Base-by-base conservation (phyloP, 2,329 filamentous ascomycete genomes). In the Ascochyta fabae region DNA sequence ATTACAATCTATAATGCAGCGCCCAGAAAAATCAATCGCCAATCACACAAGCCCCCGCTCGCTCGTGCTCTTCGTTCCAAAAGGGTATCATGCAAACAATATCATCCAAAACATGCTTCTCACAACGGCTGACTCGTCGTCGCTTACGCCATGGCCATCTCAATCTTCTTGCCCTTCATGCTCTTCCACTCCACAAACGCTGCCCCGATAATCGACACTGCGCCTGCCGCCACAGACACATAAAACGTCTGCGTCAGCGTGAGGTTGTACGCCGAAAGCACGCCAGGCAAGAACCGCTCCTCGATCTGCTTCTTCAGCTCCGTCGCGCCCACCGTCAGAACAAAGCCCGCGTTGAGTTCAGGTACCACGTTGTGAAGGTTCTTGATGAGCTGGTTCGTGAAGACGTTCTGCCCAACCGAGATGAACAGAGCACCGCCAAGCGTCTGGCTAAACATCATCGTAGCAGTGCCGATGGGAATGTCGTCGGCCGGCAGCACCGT, bases 201-300 rank as follows among this genome's bases (percentile, higher is more conserved):
- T 0, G 81, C 79, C 0, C 84, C 87, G 7, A 88, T 34, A 13
- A 88, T 77, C 4, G 80, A 81, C 8, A 87, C 52, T 7, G 77
- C 77, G 0, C 81, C 78, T 66, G 87, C 75, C 2, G 83, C 81
- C 7, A 88, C 76, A 1, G 80, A 82, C 8, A 90, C 83, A 58
- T 84, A 83, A 67, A 88, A 91, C 0, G 82, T 82, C 54, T 81
- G 75, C 2, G 80, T 80, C 34, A 91, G 72, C 0, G 86, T 79
- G 23, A 78, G 70, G 67, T 90, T 90, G 75, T 91, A 91, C 0
- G 86, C 88, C 0, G 77, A 60, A 1, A 87, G 77, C 8, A 92
- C 86, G 0, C 78, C 75, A 2, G 71, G 66, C 4, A 87, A 70
- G 54, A 80, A 83, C 56, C 84, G 64, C 0, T 73, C 60, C 0